These are phyloP conservation scores for Soucietia sequanensis DNA, from an alignment of 805 yeast genomes.

Conservation along the genomic window DNA sequence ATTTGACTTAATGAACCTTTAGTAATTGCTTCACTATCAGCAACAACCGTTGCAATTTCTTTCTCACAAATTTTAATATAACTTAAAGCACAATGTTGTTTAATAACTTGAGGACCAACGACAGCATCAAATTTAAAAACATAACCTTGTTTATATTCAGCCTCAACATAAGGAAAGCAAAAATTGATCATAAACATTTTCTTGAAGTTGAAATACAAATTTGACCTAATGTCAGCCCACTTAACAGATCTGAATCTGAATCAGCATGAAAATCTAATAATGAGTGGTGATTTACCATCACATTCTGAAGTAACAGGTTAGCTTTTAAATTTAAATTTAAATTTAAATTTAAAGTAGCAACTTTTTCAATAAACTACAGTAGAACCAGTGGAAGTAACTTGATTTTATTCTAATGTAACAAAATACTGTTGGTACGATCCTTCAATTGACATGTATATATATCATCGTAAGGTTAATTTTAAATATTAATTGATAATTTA, in stretches of 20 bases:
- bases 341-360: conserved; percentile 62
- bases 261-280: conserved; percentile 64
- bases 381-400: conserved; percentile 66
- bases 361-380: conserved; percentile 58
- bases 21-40: conserved; percentile 44
- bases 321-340: too few relatives aligned
- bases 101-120: conserved; percentile 63
- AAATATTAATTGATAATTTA: too few relatives aligned
- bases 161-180: conserved; percentile 46
- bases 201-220: conserved; percentile 68
- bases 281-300: conserved; percentile 70
- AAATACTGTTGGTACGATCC: too few relatives aligned
- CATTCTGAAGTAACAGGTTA: conserved; percentile 67
- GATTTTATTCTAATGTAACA: conserved; percentile 54
- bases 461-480: too few relatives aligned
- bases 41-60: conserved; percentile 41
- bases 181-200: conserved; percentile 53
- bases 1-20: conserved; percentile 68
- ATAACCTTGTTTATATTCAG: conserved; percentile 54
- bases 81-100: conserved; percentile 53
- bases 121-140: conserved; percentile 48
- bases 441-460: too few relatives aligned
- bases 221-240: conserved; percentile 71
- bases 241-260: conserved; percentile 61
- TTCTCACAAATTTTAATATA: conserved; percentile 44